Evolutionary conservation across 441 rosid species (phyloP), one percentile per base, ranked within the genome.

Genomic region (Syzygium malaccense): DNA sequence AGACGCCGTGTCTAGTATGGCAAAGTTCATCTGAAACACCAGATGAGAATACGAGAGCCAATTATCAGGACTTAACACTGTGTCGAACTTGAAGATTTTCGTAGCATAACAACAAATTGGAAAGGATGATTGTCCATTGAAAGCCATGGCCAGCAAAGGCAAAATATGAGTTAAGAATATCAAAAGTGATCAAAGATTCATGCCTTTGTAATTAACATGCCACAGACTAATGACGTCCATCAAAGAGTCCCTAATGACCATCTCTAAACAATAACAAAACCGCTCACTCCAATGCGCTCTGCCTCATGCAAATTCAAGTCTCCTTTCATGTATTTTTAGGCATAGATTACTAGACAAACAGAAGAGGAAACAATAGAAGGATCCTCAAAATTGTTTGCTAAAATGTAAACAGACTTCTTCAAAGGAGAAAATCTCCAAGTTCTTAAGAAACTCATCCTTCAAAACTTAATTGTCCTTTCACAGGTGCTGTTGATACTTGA

Each of bases 21-120:
- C 32, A 79, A 66, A 87, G 32, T 87, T 90, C 91, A 88, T 30
- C 23, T 41, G 75, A 87, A 91, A 49, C 89, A 89, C 91, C 98
- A 75, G 28, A 23, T 95, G 94, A 86, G 55, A 91, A 87, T 87
- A 75, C 9, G 88, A 88, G 86, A 55, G 8, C 51, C 83, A 75
- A 75, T 75, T 41, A 75, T 75, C 51, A 75, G 51, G n/a, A 75
- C 49, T 25, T 37, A 12, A 75, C 14, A 41, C 51, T 75, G 25
- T 71, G 14, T 37, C 13, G 28, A 15, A 66, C 75, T 71, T 37
- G 28, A 89, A 66, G 53, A 62, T 41, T 88, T 66, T 26, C 33
- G 3, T 45, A 68, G 58, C 54, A 18, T 37, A 15, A 88, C 41
- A 26, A 60, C 53, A n/a, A 86, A 28, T 75, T 75, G 83, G 51